Conservation (phyloP, 371 early-diverging fungal species). For the Mucor saturninus region DNA sequence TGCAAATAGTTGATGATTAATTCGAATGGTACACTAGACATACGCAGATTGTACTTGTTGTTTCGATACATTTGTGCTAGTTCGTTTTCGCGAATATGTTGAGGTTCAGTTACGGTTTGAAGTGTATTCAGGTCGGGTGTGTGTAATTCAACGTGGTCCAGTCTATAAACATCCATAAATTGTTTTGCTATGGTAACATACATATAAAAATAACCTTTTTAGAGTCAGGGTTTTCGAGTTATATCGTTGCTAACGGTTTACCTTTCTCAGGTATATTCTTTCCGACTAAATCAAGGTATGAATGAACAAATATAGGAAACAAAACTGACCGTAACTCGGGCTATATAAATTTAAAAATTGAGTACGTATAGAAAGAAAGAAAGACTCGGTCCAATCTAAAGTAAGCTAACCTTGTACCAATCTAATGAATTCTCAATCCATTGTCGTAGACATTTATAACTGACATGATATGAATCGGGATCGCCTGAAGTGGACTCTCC, state of each 20-base stretch:
- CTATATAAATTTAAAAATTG: conserved; percentile 38
- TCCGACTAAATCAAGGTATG: conserved; percentile 87
- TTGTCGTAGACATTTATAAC: conserved; percentile 79
- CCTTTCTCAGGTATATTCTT: conserved; percentile 67
- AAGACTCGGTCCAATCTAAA: not conserved
- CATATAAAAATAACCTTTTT: not conserved
- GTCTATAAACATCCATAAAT: conserved; percentile 78
- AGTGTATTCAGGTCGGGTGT: conserved; percentile 69
- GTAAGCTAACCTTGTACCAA: conserved; percentile 71
- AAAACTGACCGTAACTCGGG: conserved; percentile 85
- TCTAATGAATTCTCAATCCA: conserved; percentile 98
- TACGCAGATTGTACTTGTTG: conserved; percentile 87
- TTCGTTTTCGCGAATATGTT: conserved; percentile 85
- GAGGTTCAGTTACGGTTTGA: conserved; percentile 67
- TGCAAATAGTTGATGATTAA: conserved; percentile 92
- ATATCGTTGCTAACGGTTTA: conserved; percentile 14
- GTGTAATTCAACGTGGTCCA: conserved; percentile 80
- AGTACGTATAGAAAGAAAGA: too few species aligned
- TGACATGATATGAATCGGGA: conserved; percentile 74
- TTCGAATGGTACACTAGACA: conserved; percentile 91
- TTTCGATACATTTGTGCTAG: conserved; percentile 79
- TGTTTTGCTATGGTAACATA: conserved; percentile 27
- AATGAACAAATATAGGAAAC: conserved; percentile 94
- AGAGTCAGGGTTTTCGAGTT: not conserved
- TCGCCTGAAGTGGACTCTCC: conserved; percentile 60